Evolutionary conservation across 352 stramenopile species (phyloP).

Genomic region (Peronospora belbahrii): DNA sequence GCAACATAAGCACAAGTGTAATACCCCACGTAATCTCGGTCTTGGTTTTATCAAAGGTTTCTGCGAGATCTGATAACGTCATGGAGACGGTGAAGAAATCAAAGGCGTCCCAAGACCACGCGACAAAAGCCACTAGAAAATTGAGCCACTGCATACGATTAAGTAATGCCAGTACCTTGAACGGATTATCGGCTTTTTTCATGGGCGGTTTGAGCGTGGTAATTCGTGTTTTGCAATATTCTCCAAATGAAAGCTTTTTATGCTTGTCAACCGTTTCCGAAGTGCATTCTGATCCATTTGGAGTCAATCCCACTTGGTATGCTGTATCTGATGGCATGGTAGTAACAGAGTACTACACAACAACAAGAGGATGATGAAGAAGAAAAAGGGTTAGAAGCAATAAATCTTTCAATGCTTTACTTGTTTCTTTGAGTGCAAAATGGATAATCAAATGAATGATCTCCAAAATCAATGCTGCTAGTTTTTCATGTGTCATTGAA

Average conservation of each 20-base stretch:
- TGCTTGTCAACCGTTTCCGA: conserved; percentile 18
- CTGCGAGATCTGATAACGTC: conserved; percentile 39
- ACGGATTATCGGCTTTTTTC: conserved; percentile 24
- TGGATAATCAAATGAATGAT: not conserved
- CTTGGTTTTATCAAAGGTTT: conserved; percentile 37
- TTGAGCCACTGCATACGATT: conserved; percentile 35
- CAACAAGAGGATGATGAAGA: not conserved
- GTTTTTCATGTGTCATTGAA: no score
- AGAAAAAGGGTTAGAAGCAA: no score
- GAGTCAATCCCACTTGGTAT: conserved; percentile 27
- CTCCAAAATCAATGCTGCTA: no score
- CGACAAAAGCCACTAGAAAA: conserved; percentile 29
- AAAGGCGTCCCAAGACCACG: conserved; percentile 49
- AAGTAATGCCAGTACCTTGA: conserved; percentile 21
- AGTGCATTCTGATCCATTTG: conserved; percentile 16
- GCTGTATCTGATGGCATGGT: conserved; percentile 18
- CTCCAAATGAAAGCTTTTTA: conserved; percentile 21
- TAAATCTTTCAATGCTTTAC: not conserved
- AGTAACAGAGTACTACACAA: not conserved
- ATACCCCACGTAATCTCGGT: conserved; percentile 52
- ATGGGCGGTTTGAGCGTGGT: conserved; percentile 38
- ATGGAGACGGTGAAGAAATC: conserved; percentile 56
- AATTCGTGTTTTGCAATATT: conserved; percentile 33
- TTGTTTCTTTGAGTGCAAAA: conserved; percentile 11
- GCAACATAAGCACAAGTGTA: conserved; percentile 46